Conservation (phyloP, 78 protist species). For the Planoprotostelium fungivorum region DNA sequence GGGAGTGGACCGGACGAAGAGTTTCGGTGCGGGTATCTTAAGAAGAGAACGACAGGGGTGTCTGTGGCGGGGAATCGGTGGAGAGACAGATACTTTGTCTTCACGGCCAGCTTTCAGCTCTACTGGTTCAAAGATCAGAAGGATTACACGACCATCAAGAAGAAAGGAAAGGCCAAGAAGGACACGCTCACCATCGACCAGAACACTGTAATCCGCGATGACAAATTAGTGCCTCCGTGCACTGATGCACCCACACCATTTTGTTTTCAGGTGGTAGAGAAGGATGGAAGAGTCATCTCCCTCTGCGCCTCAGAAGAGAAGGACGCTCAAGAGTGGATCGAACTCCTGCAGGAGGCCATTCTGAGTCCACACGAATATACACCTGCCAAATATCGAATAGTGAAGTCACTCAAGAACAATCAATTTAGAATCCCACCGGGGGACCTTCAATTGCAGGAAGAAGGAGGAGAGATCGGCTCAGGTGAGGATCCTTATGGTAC, state of each 20-base stretch:
- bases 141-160: neutral
- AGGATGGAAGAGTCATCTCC: neutral
- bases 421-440: neutral
- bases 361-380: neutral
- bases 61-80: neutral
- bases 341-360: neutral
- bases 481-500: no score
- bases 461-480: neutral
- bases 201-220: neutral
- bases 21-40: neutral
- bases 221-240: neutral
- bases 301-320: neutral
- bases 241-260: neutral
- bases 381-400: neutral
- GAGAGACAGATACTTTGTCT: neutral
- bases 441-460: neutral
- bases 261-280: neutral
- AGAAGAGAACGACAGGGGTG: neutral
- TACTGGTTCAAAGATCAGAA: neutral
- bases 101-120: neutral
- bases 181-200: neutral
- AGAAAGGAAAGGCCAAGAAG: neutral
- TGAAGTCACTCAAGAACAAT: neutral
- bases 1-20: neutral
- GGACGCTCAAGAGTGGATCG: neutral